Percentiles rank a stretch among this genome's conserved stretches.
phyloP scores from a whole-genome alignment of 331 rosid genomes.

The Erythrophleum ivorense region DNA sequence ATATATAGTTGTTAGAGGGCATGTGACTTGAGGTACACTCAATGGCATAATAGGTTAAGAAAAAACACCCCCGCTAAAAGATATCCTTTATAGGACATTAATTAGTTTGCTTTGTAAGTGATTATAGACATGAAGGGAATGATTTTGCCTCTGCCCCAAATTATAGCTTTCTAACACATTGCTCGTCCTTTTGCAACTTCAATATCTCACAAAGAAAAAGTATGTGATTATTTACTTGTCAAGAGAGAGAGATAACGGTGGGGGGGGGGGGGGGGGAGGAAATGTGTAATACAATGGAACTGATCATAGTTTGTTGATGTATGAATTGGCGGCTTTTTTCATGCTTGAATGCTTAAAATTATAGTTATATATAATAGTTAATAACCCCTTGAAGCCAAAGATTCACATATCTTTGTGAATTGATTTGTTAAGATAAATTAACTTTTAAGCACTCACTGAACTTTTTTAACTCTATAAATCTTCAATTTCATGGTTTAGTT shows the following conservation, averaged over 20 bases:
- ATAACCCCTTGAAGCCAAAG: background rate
- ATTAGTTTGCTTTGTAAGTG: conserved; percentile 70
- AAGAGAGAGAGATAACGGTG: background rate
- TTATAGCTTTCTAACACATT: conserved; percentile 46
- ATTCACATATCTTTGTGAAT: background rate
- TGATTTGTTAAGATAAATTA: too few relatives aligned
- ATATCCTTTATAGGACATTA: conserved; percentile 39
- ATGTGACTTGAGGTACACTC: conserved; percentile 71
- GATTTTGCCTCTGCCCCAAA: conserved; percentile 43
- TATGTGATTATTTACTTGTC: conserved; percentile 45
- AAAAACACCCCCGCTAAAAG: conserved; percentile 57
- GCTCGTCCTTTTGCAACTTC: conserved; percentile 59
- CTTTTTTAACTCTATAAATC: background rate
- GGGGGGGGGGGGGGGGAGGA: too few relatives aligned
- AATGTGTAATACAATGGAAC: too few relatives aligned
- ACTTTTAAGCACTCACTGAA: background rate
- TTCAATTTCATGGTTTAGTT: background rate
- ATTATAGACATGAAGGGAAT: conserved; percentile 47
- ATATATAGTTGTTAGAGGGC: conserved; percentile 40
- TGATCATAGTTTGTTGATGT: too few relatives aligned
- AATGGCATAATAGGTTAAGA: conserved; percentile 54
- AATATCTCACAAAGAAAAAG: conserved; percentile 54
- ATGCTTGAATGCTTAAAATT: background rate
- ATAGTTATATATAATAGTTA: background rate
- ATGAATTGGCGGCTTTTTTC: too few relatives aligned